Evolutionary conservation across 2,329 filamentous ascomycete species (phyloP).

Genomic region (Colletotrichum scovillei): DNA sequence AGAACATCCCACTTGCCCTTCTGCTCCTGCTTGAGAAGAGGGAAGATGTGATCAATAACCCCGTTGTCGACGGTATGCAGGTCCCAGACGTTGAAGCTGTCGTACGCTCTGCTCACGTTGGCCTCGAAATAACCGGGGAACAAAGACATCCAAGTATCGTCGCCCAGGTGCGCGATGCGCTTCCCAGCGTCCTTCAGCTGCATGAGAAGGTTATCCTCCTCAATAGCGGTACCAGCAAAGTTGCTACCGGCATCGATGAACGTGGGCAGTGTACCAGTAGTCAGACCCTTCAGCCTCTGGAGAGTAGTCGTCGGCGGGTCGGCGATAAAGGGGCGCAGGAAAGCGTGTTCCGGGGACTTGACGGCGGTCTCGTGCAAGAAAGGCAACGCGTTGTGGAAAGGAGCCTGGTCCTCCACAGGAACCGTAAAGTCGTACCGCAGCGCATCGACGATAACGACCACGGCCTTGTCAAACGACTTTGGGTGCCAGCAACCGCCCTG

Average conservation of each 20-base stretch:
- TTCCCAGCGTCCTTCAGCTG: conserved; percentile 73
- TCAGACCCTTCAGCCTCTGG: conserved; percentile 92
- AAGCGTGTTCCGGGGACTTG: conserved; percentile 81
- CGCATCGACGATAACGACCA: conserved; percentile 92
- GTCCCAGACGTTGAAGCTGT: conserved; percentile 99
- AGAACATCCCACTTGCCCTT: conserved; percentile 89
- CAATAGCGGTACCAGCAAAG: conserved; percentile 94
- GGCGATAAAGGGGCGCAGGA: conserved; percentile 94
- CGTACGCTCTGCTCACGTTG: conserved; percentile 88
- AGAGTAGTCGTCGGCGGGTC: conserved; percentile 95
- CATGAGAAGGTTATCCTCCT: conserved; percentile 85
- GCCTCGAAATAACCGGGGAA: conserved; percentile 95
- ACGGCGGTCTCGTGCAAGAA: conserved; percentile 86
- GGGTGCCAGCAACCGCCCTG: conserved; percentile 93
- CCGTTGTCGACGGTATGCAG: conserved; percentile 97
- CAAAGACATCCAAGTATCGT: conserved; percentile 95
- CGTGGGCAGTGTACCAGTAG: conserved; percentile 93
- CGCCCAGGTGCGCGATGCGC: conserved; percentile 92
- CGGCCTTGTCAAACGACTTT: conserved; percentile 90
- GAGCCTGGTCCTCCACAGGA: conserved; percentile 69
- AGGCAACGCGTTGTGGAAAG: conserved; percentile 89
- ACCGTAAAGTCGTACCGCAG: conserved; percentile 97
- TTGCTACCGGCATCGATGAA: conserved; percentile 95
- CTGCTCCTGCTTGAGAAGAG: conserved; percentile 76
- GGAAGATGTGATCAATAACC: conserved; percentile 90